Percentiles rank a stretch among this genome's conserved stretches.
Evolutionary conservation across 371 early-diverging fungal species (phyloP).

Genomic region (Mucor circinelloides): DNA sequence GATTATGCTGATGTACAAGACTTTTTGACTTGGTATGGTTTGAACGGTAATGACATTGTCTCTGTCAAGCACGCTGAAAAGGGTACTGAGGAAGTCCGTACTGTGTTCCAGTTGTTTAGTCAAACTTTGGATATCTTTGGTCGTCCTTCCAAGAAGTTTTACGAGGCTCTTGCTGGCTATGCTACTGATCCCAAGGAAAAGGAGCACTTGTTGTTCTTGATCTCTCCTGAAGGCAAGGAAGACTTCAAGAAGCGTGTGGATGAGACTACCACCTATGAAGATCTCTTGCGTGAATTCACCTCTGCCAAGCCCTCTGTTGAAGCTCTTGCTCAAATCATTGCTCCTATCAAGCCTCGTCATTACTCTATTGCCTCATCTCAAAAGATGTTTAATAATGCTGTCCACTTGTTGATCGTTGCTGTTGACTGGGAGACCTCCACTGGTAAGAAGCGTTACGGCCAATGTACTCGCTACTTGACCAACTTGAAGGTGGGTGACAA

Average conservation of each 20-base stretch:
- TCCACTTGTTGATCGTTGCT: constrained; percentile 88
- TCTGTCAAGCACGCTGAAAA: constrained; percentile 51
- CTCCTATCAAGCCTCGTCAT: constrained; percentile 92
- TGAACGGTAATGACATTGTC: constrained; percentile 67
- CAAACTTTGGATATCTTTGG: constrained; percentile 92
- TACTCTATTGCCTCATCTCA: constrained; percentile 94
- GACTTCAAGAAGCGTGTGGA: constrained; percentile 84
- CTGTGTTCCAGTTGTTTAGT: constrained; percentile 77
- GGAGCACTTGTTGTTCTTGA: constrained; percentile 71
- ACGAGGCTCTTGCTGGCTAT: constrained; percentile 73
- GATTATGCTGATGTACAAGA: constrained; percentile 69
- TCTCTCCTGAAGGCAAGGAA: constrained; percentile 75
- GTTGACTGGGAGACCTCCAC: constrained; percentile 80
- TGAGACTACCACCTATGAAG: constrained; percentile 85
- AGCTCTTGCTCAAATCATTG: constrained; percentile 70
- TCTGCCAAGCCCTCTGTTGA: constrained; percentile 79
- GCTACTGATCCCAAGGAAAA: constrained; percentile 76
- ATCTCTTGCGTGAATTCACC: constrained; percentile 82
- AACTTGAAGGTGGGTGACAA: constrained; percentile 66
- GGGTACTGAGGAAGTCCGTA: constrained; percentile 64
- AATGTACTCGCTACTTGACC: constrained; percentile 89
- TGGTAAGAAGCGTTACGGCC: constrained; percentile 78
- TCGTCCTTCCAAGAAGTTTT: constrained; percentile 92
- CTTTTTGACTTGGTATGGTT: constrained; percentile 77
- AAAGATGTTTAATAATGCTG: constrained; percentile 83